Percentiles rank a stretch among this genome's conserved stretches.
phyloP scores from a whole-genome alignment of 139 green algal species.

The Tetradesmus lagerheimii region DNA sequence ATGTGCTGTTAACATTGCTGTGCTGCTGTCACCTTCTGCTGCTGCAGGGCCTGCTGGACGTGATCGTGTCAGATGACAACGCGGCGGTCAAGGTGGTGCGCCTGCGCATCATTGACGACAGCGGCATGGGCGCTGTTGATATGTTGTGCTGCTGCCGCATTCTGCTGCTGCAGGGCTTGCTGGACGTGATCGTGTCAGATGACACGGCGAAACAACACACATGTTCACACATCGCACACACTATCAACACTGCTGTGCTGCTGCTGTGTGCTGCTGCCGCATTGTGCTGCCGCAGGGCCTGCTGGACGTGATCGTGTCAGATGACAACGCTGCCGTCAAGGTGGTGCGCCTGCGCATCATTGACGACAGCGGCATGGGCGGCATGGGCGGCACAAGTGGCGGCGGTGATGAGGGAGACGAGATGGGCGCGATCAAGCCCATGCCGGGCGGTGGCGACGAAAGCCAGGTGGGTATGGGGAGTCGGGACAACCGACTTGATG shows the following conservation, averaged over 20 bases:
- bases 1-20: not conserved
- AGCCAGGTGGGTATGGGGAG: not conserved
- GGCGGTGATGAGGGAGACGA: constrained; percentile 63
- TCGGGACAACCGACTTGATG: too few relatives aligned
- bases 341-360: constrained; percentile 91
- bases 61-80: constrained; percentile 98
- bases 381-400: not conserved
- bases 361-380: constrained; percentile 1
- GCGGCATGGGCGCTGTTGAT: not conserved
- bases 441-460: not conserved
- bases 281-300: constrained; percentile 72
- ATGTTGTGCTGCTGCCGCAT: too few relatives aligned
- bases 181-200: too few relatives aligned
- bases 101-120: constrained; percentile 73
- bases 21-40: not conserved
- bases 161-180: not conserved
- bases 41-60: constrained; percentile 86
- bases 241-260: not conserved
- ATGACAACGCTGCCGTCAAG: constrained; percentile 97
- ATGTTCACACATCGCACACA: too few relatives aligned
- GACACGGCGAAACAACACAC: too few relatives aligned
- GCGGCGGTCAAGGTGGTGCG: constrained; percentile 94
- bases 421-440: constrained; percentile 52
- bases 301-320: constrained; percentile 94
- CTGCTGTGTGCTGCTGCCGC: not conserved